These are phyloP conservation scores for Phytophthora agathidicida DNA, from an alignment of 352 stramenopile species.

Conservation along the genomic window DNA sequence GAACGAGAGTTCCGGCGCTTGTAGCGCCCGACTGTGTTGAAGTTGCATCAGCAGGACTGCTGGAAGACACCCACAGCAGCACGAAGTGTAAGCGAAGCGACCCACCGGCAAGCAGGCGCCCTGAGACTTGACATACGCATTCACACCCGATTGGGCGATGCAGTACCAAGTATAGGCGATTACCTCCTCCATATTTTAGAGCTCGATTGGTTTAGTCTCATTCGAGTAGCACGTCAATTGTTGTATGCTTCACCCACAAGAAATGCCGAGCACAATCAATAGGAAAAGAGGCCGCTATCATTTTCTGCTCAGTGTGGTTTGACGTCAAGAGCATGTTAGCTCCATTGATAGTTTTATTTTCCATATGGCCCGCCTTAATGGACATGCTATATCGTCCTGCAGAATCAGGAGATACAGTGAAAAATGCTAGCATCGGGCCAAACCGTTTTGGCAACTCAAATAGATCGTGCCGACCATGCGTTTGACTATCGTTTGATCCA, in stretches of 20 bases:
- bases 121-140: constrained; percentile 33
- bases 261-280: constrained; percentile 35
- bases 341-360: not conserved
- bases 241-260: constrained; percentile 17
- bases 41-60: no score
- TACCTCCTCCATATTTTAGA: constrained; percentile 13
- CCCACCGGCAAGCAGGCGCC: no score
- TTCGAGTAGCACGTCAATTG: constrained; percentile 16
- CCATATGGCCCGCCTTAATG: not conserved
- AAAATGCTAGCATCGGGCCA: constrained; percentile 31
- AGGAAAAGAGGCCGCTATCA: constrained; percentile 16
- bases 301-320: constrained; percentile 6
- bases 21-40: no score
- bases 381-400: constrained; percentile 7
- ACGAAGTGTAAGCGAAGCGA: no score
- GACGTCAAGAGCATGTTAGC: not conserved
- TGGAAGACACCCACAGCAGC: no score
- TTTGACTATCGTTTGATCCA: constrained; percentile 23
- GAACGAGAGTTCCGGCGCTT: no score
- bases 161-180: constrained; percentile 35
- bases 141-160: constrained; percentile 16
- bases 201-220: constrained; percentile 5
- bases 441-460: constrained; percentile 35
- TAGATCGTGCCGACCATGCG: constrained; percentile 22
- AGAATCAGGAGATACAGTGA: constrained; percentile 32